Conservation (phyloP, 495 filamentous ascomycete species). For the Aspergillus indologenus region DNA sequence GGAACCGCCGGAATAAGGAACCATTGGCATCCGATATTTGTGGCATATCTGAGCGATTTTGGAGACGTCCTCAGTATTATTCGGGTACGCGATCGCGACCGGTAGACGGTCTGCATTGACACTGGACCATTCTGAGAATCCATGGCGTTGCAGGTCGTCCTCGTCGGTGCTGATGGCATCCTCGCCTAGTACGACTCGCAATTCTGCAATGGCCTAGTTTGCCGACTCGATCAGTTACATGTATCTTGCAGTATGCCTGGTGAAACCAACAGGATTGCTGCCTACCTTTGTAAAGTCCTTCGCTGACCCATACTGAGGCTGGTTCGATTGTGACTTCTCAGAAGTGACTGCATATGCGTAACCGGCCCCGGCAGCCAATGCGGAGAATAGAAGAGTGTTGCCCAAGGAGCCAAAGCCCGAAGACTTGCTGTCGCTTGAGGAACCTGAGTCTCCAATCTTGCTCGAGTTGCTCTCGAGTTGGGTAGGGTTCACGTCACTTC, state of each 20-base stretch:
- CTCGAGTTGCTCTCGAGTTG: slow-evolving; percentile 9
- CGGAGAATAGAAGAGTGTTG: slow-evolving; percentile 32
- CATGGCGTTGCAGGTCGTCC: slow-evolving; percentile 76
- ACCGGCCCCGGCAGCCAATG: slow-evolving; percentile 36
- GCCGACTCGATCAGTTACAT: background rate
- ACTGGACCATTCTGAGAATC: slow-evolving; percentile 87
- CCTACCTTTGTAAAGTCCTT: slow-evolving; percentile 43
- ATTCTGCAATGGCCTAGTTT: slow-evolving; percentile 58
- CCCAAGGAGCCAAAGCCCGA: slow-evolving; percentile 31
- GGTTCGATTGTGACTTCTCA: slow-evolving; percentile 14
- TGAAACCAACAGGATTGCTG: background rate
- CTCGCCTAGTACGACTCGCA: slow-evolving; percentile 57
- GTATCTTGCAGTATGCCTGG: background rate
- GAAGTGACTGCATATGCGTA: slow-evolving; percentile 32
- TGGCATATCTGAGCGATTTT: slow-evolving; percentile 76
- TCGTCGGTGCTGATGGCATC: slow-evolving; percentile 79
- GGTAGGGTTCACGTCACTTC: slow-evolving; percentile 15
- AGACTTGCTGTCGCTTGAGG: slow-evolving; percentile 12
- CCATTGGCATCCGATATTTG: slow-evolving; percentile 80
- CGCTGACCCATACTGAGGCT: slow-evolving; percentile 39
- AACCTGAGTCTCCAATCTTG: slow-evolving; percentile 13
- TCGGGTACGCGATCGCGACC: slow-evolving; percentile 78
- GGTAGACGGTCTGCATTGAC: slow-evolving; percentile 74
- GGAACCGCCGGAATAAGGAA: slow-evolving; percentile 80
- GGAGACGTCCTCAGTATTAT: slow-evolving; percentile 75